Conservation (phyloP, 257 asterid genomes). For the Rehmannia glutinosa region DNA sequence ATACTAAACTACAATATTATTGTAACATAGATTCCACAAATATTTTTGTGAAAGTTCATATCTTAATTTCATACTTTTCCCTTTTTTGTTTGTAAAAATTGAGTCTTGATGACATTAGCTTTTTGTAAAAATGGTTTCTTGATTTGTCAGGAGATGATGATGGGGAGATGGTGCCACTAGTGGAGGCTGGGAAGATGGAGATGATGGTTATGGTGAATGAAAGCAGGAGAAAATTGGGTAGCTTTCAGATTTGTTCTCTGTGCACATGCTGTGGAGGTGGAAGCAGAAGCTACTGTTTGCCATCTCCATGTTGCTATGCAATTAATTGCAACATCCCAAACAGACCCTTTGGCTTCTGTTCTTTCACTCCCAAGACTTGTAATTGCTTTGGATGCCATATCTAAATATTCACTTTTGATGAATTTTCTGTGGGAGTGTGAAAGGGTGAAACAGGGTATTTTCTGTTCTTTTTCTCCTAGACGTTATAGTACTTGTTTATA, state of each 20-base stretch:
- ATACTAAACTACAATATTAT: too few species aligned
- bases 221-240: conserved; percentile 58
- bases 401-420: too few species aligned
- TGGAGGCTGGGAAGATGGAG: conserved; percentile 51
- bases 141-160: conserved; percentile 38
- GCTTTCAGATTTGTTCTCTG: conserved; percentile 70
- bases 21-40: conserved; percentile 32
- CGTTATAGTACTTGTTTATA: conserved; percentile 29
- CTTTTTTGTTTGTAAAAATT: not conserved
- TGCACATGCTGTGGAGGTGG: conserved; percentile 82
- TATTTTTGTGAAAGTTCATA: not conserved
- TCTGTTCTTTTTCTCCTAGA: too few species aligned
- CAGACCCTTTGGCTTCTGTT: conserved; percentile 85
- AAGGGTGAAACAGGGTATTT: too few species aligned
- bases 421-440: too few species aligned
- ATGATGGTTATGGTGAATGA: conserved; percentile 48
- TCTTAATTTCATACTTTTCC: not conserved
- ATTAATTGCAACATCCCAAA: conserved; percentile 88
- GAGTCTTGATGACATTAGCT: too few species aligned
- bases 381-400: conserved; percentile 78
- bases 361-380: conserved; percentile 83
- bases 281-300: conserved; percentile 46
- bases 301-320: conserved; percentile 85
- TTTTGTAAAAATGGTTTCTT: conserved; percentile 21
- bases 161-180: conserved; percentile 48